A percentile compares a stretch with the other conserved stretches of the same genome.
phyloP scores from a whole-genome alignment of 257 asterid species.

The Lycium ferocissimum region DNA sequence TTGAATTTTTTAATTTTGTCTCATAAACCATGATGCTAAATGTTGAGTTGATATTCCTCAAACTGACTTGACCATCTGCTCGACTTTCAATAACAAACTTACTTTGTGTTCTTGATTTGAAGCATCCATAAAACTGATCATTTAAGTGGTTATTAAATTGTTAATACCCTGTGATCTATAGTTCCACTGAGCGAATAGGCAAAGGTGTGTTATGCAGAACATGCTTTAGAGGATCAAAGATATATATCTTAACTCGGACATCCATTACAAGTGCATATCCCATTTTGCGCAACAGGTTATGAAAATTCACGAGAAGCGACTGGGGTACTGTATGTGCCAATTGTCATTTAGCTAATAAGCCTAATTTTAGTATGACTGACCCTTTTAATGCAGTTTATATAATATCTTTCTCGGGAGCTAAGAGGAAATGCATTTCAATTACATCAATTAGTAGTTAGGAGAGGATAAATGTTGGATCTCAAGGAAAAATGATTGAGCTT shows the following conservation, averaged over 20 bases:
- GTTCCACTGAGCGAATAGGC: background rate
- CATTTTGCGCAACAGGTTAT: conserved; percentile 2
- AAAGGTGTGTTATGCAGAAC: background rate
- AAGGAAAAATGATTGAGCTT: background rate
- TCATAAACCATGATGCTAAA: conserved; percentile 18
- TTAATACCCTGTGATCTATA: background rate
- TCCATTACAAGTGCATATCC: background rate
- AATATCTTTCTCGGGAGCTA: background rate
- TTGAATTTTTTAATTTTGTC: background rate
- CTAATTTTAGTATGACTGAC: too few species aligned
- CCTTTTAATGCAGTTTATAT: background rate
- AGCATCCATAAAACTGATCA: background rate
- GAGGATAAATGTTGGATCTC: background rate
- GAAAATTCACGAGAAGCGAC: too few species aligned
- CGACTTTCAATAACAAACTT: background rate
- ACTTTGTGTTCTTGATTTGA: background rate
- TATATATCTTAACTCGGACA: conserved; percentile 3
- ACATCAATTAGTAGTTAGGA: conserved; percentile 1
- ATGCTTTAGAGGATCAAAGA: conserved; percentile 22
- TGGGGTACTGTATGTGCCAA: too few species aligned
- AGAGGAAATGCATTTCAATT: background rate
- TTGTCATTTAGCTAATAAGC: too few species aligned
- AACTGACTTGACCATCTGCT: conserved; percentile 2
- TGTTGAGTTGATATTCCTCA: background rate
- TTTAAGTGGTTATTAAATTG: background rate